Evolutionary conservation across 352 stramenopile species (phyloP), one percentile per base, ranked within the genome.

Genomic region (Pythium aquatile): DNA sequence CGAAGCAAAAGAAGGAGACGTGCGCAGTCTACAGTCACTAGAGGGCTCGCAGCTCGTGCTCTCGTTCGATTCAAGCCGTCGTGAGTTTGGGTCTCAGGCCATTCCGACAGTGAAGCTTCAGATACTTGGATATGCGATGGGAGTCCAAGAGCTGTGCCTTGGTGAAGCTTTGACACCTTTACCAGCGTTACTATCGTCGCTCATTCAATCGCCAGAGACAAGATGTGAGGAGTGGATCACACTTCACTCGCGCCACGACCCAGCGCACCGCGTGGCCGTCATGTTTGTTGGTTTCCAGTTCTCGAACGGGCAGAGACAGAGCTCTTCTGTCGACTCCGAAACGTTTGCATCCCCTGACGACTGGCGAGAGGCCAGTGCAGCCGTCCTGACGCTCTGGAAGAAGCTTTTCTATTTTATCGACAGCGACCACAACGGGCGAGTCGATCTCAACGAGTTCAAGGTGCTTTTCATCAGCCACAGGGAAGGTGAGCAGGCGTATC

Each of bases 371-470:
- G 28, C n/a, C 1, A 58, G 46, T 24, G n/a, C 56, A 51, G 59
- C 55, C 0, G 63, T 63, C 24, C 39, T 75, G 0, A 39, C 39
- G 32, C 57, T 75, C 17, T 90, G 81, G 81, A 90, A 90, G 55
- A 85, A 87, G 58, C 60, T 93, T 1, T 93, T 91, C 44, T 88
- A 91, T 42, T 42, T 74, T 6, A 51, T 93, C 10, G 84, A 93
- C 32, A 51, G 49, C 4, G 74, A 91, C 30, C 58, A 68, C 7
- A 87, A 90, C 40, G 81, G 79, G 0, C 65, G 64, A 0, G 83
- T 93, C 46, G 81, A 87, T 32, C 51, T 76, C 16, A 60, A 63
- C 8, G 84, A 93, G 71, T 88, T 93, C 63, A 81, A 69, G 0
- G 53, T 70, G 1, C 46, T 85, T 6, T 84, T 88, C 48, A 4